Conservation (phyloP, 306 rosid genomes). For the Lagenaria siceraria region DNA sequence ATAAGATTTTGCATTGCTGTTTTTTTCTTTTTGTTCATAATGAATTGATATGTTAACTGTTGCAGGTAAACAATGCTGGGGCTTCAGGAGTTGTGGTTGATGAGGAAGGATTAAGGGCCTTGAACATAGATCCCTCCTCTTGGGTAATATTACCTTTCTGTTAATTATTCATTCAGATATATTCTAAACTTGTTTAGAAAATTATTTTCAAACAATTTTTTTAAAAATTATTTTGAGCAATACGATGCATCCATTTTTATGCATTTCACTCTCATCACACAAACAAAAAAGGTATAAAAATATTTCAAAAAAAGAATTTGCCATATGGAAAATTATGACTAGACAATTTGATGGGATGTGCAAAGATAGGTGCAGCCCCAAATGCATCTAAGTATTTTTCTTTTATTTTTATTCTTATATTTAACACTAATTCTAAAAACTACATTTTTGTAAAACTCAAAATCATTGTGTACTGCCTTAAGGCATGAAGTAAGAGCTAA, state of each 20-base stretch:
- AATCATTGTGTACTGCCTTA: not conserved
- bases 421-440: not conserved
- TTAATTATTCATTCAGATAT: not conserved
- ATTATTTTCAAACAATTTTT: not conserved
- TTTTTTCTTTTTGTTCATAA: not conserved
- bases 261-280: too few species aligned
- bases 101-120: conserved; percentile 27
- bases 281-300: too few species aligned
- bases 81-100: conserved; percentile 25
- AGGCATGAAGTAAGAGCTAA: too few species aligned
- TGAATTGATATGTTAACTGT: not conserved
- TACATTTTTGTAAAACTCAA: not conserved
- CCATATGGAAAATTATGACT: too few species aligned
- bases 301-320: too few species aligned
- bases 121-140: conserved; percentile 23
- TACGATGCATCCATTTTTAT: too few species aligned
- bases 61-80: conserved; percentile 50
- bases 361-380: too few species aligned
- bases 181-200: not conserved
- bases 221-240: too few species aligned
- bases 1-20: not conserved
- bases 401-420: not conserved
- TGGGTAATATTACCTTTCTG: conserved; percentile 22
- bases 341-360: too few species aligned
- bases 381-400: too few species aligned